Evolutionary conservation across 352 stramenopile species (phyloP).

Genomic region (Phytophthora macrochlamydospora): DNA sequence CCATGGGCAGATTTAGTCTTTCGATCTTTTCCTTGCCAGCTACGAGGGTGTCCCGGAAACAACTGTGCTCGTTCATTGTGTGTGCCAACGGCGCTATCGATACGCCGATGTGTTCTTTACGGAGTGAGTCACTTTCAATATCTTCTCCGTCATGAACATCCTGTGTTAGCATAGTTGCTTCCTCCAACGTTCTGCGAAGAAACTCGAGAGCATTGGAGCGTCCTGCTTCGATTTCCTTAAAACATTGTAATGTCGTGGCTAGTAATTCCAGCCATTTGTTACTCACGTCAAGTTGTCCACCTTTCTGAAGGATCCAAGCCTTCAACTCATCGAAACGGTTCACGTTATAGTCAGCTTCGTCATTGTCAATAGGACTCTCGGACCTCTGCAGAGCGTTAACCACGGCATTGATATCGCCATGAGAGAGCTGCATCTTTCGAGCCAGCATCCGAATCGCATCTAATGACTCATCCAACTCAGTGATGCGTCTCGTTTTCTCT

Average conservation of each 20-base stretch:
- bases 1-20: slow-evolving; percentile 45
- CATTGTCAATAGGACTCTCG: not conserved
- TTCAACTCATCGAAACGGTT: slow-evolving; percentile 30
- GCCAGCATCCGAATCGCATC: slow-evolving; percentile 51
- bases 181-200: slow-evolving; percentile 44
- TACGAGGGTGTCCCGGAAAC: slow-evolving; percentile 37
- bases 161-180: slow-evolving; percentile 48
- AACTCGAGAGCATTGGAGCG: slow-evolving; percentile 29
- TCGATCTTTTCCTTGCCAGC: slow-evolving; percentile 38
- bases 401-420: slow-evolving; percentile 51
- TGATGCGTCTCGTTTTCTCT: slow-evolving; percentile 66
- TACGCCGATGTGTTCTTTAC: slow-evolving; percentile 4
- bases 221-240: slow-evolving; percentile 47
- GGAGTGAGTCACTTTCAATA: slow-evolving; percentile 16
- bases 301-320: slow-evolving; percentile 49
- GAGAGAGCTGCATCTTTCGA: slow-evolving; percentile 45
- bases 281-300: slow-evolving; percentile 52
- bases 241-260: slow-evolving; percentile 20
- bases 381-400: slow-evolving; percentile 17
- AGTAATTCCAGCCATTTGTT: slow-evolving; percentile 39
- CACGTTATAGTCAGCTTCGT: slow-evolving; percentile 8
- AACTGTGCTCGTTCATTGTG: slow-evolving; percentile 18
- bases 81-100: slow-evolving; percentile 23
- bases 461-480: slow-evolving; percentile 54
- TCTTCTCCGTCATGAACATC: slow-evolving; percentile 20